Evolutionary conservation across 208 protist species (phyloP).

Genomic region (Phytomonas francai): DNA sequence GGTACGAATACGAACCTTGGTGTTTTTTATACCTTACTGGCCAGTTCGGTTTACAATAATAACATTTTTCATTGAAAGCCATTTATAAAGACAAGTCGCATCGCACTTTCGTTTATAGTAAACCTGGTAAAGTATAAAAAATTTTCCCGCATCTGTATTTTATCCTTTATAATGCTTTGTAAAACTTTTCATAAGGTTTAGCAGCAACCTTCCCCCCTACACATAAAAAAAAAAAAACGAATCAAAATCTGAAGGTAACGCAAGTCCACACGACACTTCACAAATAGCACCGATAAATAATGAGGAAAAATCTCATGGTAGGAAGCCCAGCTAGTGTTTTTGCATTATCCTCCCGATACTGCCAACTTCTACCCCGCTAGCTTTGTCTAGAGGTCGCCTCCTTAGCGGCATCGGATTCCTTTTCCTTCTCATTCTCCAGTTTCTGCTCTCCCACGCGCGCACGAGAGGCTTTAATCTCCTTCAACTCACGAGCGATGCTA

Average conservation of each 20-base stretch:
- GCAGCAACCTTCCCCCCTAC: not conserved
- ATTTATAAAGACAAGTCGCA: slow-evolving; percentile 6
- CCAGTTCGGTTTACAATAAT: not conserved
- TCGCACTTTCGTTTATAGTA: not conserved
- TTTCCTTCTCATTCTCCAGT: slow-evolving; percentile 50
- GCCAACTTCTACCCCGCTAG: not conserved
- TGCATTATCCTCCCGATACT: not conserved
- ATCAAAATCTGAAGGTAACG: slow-evolving; percentile 7
- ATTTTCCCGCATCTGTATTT: not conserved
- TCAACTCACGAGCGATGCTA: slow-evolving; percentile 61
- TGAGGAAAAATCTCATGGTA: slow-evolving; percentile 14
- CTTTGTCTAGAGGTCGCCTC: slow-evolving; percentile 14
- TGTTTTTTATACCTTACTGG: not conserved
- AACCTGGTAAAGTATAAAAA: not conserved
- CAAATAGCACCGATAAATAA: slow-evolving; percentile 13
- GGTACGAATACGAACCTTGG: not conserved
- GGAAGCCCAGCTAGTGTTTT: slow-evolving; percentile 6
- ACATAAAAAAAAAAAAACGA: slow-evolving; percentile 5
- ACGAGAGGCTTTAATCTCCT: slow-evolving; percentile 49
- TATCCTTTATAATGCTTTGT: not conserved
- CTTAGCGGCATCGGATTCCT: slow-evolving; percentile 36
- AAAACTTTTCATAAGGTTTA: not conserved
- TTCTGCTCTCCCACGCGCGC: slow-evolving; percentile 50
- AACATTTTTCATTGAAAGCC: not conserved
- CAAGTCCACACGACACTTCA: slow-evolving; percentile 10